These are phyloP conservation scores for Aspergillus brunneoviolaceus DNA, from an alignment of 2,329 filamentous ascomycete species.

Conservation along the genomic window DNA sequence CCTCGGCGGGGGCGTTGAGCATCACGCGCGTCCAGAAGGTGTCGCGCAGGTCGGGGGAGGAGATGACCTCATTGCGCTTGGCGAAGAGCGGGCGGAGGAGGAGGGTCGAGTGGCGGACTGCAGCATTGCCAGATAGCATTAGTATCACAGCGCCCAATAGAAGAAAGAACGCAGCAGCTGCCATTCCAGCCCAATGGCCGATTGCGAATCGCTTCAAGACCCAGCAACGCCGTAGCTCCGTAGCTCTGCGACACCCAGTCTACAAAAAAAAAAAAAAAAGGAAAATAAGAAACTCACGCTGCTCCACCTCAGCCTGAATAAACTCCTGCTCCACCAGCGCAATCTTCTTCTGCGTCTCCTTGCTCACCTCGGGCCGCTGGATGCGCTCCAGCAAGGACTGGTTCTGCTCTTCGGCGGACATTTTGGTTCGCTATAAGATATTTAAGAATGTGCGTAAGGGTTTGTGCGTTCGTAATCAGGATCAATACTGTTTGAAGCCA, in stretches of 20 bases:
- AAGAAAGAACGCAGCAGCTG: neutral
- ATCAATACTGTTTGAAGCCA: too few relatives aligned
- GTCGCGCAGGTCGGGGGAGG: constrained; percentile 57
- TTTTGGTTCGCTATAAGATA: neutral
- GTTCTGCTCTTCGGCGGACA: constrained; percentile 2
- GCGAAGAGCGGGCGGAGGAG: constrained; percentile 71
- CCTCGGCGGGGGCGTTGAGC: constrained; percentile 78
- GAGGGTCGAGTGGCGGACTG: constrained; percentile 71
- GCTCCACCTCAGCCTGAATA: constrained; percentile 76
- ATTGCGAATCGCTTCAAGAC: neutral
- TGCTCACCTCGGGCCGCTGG: constrained; percentile 34
- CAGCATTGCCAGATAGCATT: neutral
- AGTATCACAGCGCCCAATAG: too few relatives aligned
- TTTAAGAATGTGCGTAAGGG: neutral
- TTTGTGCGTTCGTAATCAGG: too few relatives aligned
- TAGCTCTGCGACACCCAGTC: neutral
- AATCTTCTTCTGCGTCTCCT: constrained; percentile 61
- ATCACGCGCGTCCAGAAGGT: constrained; percentile 96
- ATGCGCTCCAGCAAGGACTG: constrained; percentile 29
- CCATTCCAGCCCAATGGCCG: neutral
- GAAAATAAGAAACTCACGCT: constrained; percentile 42
- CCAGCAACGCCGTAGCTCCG: neutral
- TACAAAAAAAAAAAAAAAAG: neutral
- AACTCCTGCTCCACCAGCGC: constrained; percentile 79
- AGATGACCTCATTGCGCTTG: constrained; percentile 69